Evolutionary conservation across 179 eudicot species (phyloP).

Genomic region (Heliamphora pulchella): DNA sequence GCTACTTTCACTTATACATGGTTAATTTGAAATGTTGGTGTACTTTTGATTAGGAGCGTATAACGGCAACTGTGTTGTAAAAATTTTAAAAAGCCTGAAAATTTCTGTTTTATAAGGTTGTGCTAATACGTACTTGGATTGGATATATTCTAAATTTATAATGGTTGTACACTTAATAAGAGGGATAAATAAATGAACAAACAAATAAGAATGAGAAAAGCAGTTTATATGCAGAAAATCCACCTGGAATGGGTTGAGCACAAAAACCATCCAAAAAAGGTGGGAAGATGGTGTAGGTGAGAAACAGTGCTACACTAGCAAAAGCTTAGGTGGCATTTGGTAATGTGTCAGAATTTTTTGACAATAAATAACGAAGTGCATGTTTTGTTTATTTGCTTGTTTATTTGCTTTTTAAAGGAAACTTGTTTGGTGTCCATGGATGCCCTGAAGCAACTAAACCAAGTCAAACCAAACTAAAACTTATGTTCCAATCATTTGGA

Average conservation of each 20-base stretch:
- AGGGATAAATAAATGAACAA: background rate
- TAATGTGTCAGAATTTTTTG: background rate
- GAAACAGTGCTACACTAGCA: background rate
- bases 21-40: background rate
- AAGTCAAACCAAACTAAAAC: no score
- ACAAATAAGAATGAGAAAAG: conserved; percentile 4
- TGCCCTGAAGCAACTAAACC: no score
- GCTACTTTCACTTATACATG: background rate
- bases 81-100: background rate
- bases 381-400: background rate
- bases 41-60: background rate
- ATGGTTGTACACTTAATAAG: background rate
- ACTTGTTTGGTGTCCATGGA: no score
- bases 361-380: background rate
- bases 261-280: background rate
- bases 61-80: background rate
- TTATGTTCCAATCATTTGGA: no score
- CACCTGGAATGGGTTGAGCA: background rate
- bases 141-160: background rate
- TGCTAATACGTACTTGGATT: background rate
- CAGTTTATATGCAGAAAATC: conserved; percentile 1
- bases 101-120: background rate
- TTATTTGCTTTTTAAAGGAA: no score
- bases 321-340: background rate
- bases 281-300: background rate